These are phyloP conservation scores for Aspergillus felis DNA, from an alignment of 2,329 filamentous ascomycete genomes.

Conservation along the genomic window DNA sequence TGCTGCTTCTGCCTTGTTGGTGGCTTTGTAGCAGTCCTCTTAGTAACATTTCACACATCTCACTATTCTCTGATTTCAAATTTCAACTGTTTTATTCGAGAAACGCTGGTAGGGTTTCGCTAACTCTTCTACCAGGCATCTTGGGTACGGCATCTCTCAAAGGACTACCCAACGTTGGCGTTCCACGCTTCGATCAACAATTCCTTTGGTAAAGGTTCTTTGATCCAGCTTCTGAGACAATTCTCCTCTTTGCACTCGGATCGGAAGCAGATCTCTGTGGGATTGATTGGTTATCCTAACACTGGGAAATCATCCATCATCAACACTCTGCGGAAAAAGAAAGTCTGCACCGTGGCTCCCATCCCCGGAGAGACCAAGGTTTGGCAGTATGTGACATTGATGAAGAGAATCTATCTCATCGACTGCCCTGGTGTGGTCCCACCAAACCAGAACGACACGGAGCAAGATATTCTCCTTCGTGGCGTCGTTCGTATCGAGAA, in stretches of 20 bases:
- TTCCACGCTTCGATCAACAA: slow-evolving; percentile 96
- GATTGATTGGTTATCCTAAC: slow-evolving; percentile 86
- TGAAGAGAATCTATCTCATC: slow-evolving; percentile 92
- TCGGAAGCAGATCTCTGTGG: slow-evolving; percentile 91
- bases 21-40: slow-evolving; percentile 75
- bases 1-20: slow-evolving; percentile 62
- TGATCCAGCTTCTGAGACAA: slow-evolving; percentile 88
- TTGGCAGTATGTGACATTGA: slow-evolving; percentile 95
- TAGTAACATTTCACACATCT: slow-evolving; percentile 97
- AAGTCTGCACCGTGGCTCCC: slow-evolving; percentile 87
- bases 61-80: slow-evolving; percentile 21
- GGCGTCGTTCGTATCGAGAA: slow-evolving; percentile 94
- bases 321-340: slow-evolving; percentile 91
- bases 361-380: slow-evolving; percentile 97
- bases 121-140: slow-evolving; percentile 62
- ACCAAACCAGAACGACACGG: slow-evolving; percentile 76
- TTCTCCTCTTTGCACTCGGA: slow-evolving; percentile 87
- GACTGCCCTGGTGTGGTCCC: slow-evolving; percentile 97
- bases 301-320: slow-evolving; percentile 96
- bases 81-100: slow-evolving; percentile 37
- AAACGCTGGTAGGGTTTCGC: slow-evolving; percentile 22
- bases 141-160: slow-evolving; percentile 86
- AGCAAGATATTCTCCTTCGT: slow-evolving; percentile 81
- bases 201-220: slow-evolving; percentile 90
- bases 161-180: slow-evolving; percentile 87